These are phyloP conservation scores for Notholithocarpus densiflorus DNA, from an alignment of 306 rosid genomes.

Conservation along the genomic window DNA sequence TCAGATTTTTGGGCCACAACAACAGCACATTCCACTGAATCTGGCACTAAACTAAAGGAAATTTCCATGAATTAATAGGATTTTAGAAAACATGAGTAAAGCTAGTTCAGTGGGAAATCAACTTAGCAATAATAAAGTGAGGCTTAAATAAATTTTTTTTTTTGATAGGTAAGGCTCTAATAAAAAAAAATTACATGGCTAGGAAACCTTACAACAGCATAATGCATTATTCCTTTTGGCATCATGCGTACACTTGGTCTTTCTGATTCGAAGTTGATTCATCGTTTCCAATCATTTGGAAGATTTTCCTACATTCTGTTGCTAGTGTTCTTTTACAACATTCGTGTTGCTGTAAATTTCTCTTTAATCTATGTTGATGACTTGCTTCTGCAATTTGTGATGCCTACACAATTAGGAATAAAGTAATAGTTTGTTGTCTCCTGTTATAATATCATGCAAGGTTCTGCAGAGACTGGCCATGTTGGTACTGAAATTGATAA, in stretches of 20 bases:
- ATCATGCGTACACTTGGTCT: neutral
- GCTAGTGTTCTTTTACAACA: neutral
- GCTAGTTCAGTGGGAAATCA: too few relatives aligned
- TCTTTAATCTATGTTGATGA: neutral
- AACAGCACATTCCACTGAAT: neutral
- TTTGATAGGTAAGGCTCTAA: too few relatives aligned
- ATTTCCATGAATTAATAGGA: too few relatives aligned
- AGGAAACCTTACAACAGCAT: too few relatives aligned
- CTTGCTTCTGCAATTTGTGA: neutral
- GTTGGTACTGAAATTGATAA: slow-evolving; percentile 3
- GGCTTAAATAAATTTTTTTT: too few relatives aligned
- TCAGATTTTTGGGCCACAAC: neutral
- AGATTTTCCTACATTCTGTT: neutral
- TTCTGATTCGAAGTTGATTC: neutral
- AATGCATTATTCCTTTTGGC: neutral
- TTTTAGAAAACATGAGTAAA: too few relatives aligned
- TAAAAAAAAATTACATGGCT: too few relatives aligned
- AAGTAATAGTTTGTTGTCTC: neutral
- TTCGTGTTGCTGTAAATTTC: neutral
- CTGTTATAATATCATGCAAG: neutral
- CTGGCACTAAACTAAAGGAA: neutral
- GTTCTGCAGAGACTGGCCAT: neutral
- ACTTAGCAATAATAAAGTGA: too few relatives aligned
- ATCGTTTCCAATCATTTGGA: neutral
- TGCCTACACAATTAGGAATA: neutral